A percentile compares a stretch with the other conserved stretches of the same genome.
phyloP scores from a whole-genome alignment of 1,139 yeast genomes.

The Hansenula lynferdii region DNA sequence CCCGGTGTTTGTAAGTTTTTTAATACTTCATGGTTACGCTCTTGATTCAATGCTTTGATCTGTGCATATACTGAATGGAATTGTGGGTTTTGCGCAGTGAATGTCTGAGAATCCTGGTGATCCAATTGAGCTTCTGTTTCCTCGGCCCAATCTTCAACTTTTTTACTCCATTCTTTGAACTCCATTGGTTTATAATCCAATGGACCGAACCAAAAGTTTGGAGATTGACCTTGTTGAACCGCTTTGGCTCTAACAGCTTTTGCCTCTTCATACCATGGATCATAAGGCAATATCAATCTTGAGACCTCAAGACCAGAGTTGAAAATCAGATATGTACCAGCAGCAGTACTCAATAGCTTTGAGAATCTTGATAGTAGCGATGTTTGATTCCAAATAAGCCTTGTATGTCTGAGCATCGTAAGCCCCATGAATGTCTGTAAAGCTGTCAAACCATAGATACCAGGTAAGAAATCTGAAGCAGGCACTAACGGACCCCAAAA shows the following conservation, averaged over 20 bases:
- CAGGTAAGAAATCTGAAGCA: conserved; percentile 51
- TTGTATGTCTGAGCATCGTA: conserved; percentile 16
- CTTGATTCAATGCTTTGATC: conserved; percentile 11
- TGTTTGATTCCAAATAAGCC: conserved; percentile 15
- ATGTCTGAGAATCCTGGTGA: not conserved
- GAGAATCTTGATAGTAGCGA: conserved; percentile 9
- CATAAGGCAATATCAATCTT: conserved; percentile 46
- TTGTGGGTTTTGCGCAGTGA: conserved; percentile 10
- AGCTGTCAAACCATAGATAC: conserved; percentile 42
- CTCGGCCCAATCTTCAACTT: conserved; percentile 29
- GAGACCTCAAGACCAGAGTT: conserved; percentile 44
- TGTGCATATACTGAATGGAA: conserved; percentile 14
- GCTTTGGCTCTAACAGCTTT: conserved; percentile 42
- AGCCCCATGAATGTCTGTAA: conserved; percentile 44
- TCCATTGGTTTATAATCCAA: conserved; percentile 48
- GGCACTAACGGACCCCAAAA: conserved; percentile 65
- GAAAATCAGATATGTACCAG: conserved; percentile 20
- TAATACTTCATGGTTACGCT: conserved; percentile 16
- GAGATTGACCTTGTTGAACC: conserved; percentile 35
- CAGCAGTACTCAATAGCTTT: conserved; percentile 8
- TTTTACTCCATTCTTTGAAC: conserved; percentile 40
- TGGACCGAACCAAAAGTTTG: conserved; percentile 59
- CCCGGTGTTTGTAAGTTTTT: conserved; percentile 11
- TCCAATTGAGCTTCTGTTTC: conserved; percentile 6
- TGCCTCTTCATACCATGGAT: conserved; percentile 66